phyloP scores from a whole-genome alignment of 305 asterid genomes.

The Withania somnifera region DNA sequence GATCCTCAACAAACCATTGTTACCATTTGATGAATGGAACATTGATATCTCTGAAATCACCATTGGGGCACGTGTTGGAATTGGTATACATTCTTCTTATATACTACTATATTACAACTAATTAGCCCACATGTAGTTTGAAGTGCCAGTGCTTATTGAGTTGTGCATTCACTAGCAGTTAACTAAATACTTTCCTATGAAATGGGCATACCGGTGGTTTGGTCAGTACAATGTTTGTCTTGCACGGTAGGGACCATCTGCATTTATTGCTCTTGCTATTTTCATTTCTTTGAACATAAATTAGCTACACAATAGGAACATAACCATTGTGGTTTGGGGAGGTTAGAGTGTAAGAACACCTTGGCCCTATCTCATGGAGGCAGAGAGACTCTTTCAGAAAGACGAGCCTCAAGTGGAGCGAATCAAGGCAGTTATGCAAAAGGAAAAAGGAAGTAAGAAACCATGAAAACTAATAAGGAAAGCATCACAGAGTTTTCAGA shows the following conservation, averaged over 20 bases:
- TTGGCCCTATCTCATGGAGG: background rate
- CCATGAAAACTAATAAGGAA: background rate
- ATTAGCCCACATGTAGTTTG: background rate
- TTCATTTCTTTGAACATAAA: background rate
- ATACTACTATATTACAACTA: background rate
- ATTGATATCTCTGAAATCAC: constrained; percentile 72
- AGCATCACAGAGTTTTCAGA: background rate
- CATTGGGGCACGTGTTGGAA: constrained; percentile 82
- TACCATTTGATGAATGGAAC: constrained; percentile 80
- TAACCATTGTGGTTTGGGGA: background rate
- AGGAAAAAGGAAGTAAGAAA: background rate
- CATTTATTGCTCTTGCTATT: background rate
- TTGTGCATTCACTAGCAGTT: background rate
- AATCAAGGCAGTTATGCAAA: background rate
- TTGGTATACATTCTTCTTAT: constrained; percentile 39
- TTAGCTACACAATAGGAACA: background rate
- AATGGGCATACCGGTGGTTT: background rate
- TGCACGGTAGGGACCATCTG: background rate
- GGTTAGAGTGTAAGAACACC: background rate
- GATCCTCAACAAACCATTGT: constrained; percentile 62
- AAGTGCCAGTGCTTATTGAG: constrained; percentile 1
- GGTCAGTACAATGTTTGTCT: background rate
- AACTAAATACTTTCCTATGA: background rate
- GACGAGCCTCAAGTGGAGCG: background rate
- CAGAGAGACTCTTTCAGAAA: background rate